Evolutionary conservation across 768 basidiomycete genomes (phyloP), one percentile per base, ranked within the genome.

Genomic region (Podaxis sp.): DNA sequence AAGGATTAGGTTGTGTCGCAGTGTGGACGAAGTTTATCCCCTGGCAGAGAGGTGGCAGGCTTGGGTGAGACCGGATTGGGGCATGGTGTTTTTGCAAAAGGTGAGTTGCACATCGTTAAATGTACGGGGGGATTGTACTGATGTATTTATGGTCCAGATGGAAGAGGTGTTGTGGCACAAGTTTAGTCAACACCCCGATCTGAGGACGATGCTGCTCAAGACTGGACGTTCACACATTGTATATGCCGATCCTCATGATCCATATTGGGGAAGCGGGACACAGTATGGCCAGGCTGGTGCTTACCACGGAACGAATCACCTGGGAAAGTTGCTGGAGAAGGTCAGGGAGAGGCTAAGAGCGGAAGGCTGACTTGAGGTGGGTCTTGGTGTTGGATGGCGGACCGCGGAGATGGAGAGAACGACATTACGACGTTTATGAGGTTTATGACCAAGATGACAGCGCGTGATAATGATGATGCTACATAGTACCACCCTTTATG

Each of bases 151-250:
- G 55, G 52, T 50, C 59, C 60, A 90, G 89, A 83, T 90, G 84
- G 83, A 88, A 46, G 82, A 87, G 6, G 88, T 87, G 37, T 65
- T 91, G 52, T 79, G 79, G 62, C 66, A 78, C 62, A 93, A 93
- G 68, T 87, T 93, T 66, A 79, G 74, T 51, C 91, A 93, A 73
- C 88, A 93, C 67, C 74, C 81, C 0, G 74, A 80, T 32, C 70
- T 93, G 57, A 81, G 84, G 37, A 61, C 62, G 21, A 66, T 82
- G 66, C 79, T 93, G 14, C 68, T 90, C 23, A 67, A 71, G 21
- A 90, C 90, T 2, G 81, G 78, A 7, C 66, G 76, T 14, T 74
- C 76, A 2, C 74, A 73, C 35, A 73, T 90, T 36, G 68, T 87
- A 3, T 88, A 86, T 65, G 70, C 73, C 7, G 86, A 88, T 65